Evolutionary conservation across 176 grass and related monocot species (phyloP), one percentile per base, ranked within the genome.

Genomic region (Aegilops bicornis): DNA sequence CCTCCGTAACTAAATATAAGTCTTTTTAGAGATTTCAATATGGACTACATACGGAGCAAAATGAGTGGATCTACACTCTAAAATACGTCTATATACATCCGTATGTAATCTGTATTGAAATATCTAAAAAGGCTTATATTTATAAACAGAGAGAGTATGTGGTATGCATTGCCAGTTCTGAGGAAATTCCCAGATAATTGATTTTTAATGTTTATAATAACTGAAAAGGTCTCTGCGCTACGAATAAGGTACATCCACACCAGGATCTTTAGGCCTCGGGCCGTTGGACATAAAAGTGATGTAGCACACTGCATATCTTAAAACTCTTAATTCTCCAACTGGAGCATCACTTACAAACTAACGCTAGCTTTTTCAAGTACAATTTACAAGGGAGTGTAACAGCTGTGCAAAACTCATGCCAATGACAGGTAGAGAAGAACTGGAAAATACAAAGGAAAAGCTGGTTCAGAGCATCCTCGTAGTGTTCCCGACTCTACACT

Each of bases 401-500:
- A 16, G 20, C 8, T 70, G 76, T 20, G 17, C 29, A 62, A 62
- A 39, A 29, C 29, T 25, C 10, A 2, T 75, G 30, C 42, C 13
- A 61, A 8, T 29, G 16, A 33, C 19, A 63, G 75, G 67, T 76
- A 80, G 30, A 79, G 47, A 80, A 60, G 54, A 85, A 36, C 15
- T 9, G 33, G 7, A 74, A 30, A 58, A 73, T 4, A 67, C 42
- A 76, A 47, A n/a, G 9, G 1, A 70, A 82, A 19, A 39, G 22
- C 54, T 52, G 24, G 32, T 72, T 95, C 81, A 95, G 39, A 78
- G 76, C 62, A 82, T 64, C 66, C 71, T 89, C 14, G 90, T 92
- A 64, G 19, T 90, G 66, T 94, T 99, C 70, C 85, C 84, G 9
- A 80, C 83, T 74, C 78, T 91, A 70, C 97, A 99, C 20, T 92